Evolutionary conservation across 257 asterid genomes (phyloP).

Genomic region (Solanum sejunctum): DNA sequence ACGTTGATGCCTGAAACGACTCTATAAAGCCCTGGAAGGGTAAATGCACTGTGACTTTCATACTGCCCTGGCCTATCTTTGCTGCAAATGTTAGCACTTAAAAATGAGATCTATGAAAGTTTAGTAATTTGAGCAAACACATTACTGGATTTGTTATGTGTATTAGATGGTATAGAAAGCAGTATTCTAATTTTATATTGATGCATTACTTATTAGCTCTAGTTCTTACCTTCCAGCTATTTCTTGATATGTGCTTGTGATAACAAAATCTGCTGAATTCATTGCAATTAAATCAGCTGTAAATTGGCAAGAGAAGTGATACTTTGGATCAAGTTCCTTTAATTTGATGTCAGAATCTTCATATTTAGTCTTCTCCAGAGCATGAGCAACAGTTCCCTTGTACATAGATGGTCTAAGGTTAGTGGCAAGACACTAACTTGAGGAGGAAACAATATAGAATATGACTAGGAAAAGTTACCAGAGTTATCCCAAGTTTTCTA

Average conservation of each 20-base stretch:
- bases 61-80: constrained; percentile 86
- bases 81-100: constrained; percentile 33
- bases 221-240: constrained; percentile 74
- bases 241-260: constrained; percentile 90
- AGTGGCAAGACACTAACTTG: neutral
- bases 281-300: constrained; percentile 86
- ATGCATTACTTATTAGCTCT: neutral
- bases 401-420: neutral
- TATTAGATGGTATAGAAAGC: neutral
- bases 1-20: constrained; percentile 71
- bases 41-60: constrained; percentile 67
- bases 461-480: constrained; percentile 29
- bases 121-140: neutral
- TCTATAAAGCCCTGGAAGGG: constrained; percentile 81
- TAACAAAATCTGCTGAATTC: constrained; percentile 85
- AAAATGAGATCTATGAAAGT: neutral
- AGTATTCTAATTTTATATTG: neutral
- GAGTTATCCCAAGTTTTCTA: constrained; percentile 75
- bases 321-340: constrained; percentile 69
- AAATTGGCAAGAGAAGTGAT: constrained; percentile 87
- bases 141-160: neutral
- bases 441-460: neutral
- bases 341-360: constrained; percentile 85
- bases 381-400: constrained; percentile 94
- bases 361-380: constrained; percentile 87